These are phyloP conservation scores for Fusarium oxysporum DNA, from an alignment of 2,329 filamentous ascomycete species.

Conservation along the genomic window DNA sequence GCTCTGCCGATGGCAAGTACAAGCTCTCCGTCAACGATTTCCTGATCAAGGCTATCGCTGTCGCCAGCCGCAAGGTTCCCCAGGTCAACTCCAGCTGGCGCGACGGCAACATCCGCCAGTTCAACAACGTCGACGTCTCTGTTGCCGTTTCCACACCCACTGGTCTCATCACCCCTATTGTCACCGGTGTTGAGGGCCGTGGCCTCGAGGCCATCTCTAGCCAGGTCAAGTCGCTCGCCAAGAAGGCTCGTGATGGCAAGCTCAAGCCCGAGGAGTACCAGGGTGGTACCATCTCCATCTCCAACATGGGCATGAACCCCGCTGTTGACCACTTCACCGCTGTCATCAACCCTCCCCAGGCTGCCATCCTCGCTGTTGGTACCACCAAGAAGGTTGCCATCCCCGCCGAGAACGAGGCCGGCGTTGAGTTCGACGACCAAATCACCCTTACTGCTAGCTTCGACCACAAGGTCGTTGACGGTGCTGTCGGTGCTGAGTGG, in stretches of 20 bases:
- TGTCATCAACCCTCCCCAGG: constrained; percentile 98
- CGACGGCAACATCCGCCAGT: constrained; percentile 89
- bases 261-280: constrained; percentile 99
- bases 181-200: constrained; percentile 86
- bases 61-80: constrained; percentile 92
- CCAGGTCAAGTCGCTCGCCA: constrained; percentile 95
- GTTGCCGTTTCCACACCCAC: constrained; percentile 94
- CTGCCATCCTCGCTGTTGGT: constrained; percentile 93
- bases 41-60: constrained; percentile 93
- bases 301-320: constrained; percentile 99
- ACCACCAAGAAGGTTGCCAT: constrained; percentile 96
- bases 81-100: constrained; percentile 97
- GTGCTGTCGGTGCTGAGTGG: constrained; percentile 95
- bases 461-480: constrained; percentile 98
- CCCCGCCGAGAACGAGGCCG: constrained; percentile 82
- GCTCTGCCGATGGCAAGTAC: constrained; percentile 89
- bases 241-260: constrained; percentile 96
- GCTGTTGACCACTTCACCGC: constrained; percentile 97
- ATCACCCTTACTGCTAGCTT: constrained; percentile 95
- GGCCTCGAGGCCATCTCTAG: constrained; percentile 89
- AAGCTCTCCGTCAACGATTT: constrained; percentile 99
- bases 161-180: constrained; percentile 97
- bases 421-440: constrained; percentile 94
- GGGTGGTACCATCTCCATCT: constrained; percentile 98
- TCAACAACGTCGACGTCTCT: constrained; percentile 92